phyloP scores from a whole-genome alignment of 176 grass and related monocot genomes.

The Thalia dealbata region DNA sequence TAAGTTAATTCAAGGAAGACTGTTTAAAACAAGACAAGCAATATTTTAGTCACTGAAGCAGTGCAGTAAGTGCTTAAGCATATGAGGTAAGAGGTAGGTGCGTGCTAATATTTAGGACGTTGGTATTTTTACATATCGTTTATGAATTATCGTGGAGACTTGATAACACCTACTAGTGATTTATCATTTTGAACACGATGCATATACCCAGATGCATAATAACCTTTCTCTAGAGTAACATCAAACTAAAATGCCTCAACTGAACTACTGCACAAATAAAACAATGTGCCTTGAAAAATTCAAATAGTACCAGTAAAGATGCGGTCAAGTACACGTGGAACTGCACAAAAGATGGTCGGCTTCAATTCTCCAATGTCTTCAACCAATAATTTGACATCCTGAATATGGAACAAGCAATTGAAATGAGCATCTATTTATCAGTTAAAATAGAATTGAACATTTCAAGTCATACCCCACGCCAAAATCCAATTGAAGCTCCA shows the following conservation, averaged over 20 bases:
- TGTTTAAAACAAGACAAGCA: no score
- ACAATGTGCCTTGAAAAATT: neutral
- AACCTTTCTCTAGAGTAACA: neutral
- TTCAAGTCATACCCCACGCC: slow-evolving; percentile 63
- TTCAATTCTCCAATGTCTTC: slow-evolving; percentile 75
- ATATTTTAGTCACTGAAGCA: no score
- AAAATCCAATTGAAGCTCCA: slow-evolving; percentile 76
- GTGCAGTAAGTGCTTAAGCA: no score
- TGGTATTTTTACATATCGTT: no score
- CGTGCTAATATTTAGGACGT: no score
- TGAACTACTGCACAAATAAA: neutral
- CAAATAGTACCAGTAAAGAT: slow-evolving; percentile 66
- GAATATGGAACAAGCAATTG: slow-evolving; percentile 4
- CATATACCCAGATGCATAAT: neutral
- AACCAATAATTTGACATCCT: slow-evolving; percentile 85
- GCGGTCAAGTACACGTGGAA: slow-evolving; percentile 90
- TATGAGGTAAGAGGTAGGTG: no score
- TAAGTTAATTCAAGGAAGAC: neutral
- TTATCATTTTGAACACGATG: neutral
- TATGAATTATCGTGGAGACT: no score
- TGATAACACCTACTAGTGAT: no score
- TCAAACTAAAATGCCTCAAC: neutral
- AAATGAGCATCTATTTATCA: neutral
- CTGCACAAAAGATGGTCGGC: slow-evolving; percentile 80
- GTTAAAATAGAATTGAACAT: neutral